Evolutionary conservation across 148 eudicot species (phyloP).

Genomic region (Vaccinium darrowii): DNA sequence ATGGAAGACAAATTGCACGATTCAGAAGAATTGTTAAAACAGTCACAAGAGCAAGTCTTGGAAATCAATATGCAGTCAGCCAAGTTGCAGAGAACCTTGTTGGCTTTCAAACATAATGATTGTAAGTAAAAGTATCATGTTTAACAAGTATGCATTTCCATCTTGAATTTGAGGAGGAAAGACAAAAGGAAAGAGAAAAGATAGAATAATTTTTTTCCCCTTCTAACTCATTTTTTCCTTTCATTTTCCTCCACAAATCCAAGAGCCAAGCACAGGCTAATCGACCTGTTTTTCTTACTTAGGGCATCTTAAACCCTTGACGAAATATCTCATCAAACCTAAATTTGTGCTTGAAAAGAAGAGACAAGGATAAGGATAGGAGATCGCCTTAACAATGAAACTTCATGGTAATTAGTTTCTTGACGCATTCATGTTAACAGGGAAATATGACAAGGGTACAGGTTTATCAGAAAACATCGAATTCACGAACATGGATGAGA

Average conservation of each 20-base stretch:
- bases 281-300: not conserved
- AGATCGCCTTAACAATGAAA: too few relatives aligned
- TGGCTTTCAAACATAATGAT: constrained; percentile 32
- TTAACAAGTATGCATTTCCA: not conserved
- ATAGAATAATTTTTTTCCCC: too few relatives aligned
- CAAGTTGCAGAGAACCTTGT: constrained; percentile 49
- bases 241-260: not conserved
- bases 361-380: not conserved
- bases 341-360: not conserved
- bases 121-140: constrained; percentile 37
- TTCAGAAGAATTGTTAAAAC: constrained; percentile 55
- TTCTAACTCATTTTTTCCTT: not conserved
- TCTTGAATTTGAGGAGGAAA: not conserved
- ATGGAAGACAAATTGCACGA: constrained; percentile 47
- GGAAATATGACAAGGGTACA: constrained; percentile 24
- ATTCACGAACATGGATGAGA: constrained; percentile 22
- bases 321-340: not conserved
- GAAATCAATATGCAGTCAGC: constrained; percentile 62
- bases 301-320: not conserved
- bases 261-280: not conserved
- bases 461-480: constrained; percentile 23
- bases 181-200: not conserved
- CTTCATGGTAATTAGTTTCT: not conserved
- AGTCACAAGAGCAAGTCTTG: constrained; percentile 49
- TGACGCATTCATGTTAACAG: constrained; percentile 37